A percentile compares a stretch with the other conserved stretches of the same genome.
These are phyloP conservation scores for Cyclotella choctawhatcheeana DNA, from an alignment of 108 stramenopile genomes.

Conservation along the genomic window DNA sequence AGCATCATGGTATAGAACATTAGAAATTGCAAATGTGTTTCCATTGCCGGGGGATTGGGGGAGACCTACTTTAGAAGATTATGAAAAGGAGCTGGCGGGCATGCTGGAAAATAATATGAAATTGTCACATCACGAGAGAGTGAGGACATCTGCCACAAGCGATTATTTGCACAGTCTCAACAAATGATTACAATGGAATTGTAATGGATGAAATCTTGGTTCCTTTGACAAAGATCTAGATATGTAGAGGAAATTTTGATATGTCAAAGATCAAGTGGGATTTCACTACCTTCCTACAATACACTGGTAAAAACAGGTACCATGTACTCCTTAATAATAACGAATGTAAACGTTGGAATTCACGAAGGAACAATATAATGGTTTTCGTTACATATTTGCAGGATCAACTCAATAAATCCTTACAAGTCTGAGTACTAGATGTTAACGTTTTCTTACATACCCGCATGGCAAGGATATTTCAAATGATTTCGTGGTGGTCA, in stretches of 20 bases:
- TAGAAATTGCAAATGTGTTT: conserved; percentile 72
- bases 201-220: neutral
- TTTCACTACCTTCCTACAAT: too few relatives aligned
- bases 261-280: too few relatives aligned
- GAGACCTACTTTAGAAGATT: conserved; percentile 46
- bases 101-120: conserved; percentile 44
- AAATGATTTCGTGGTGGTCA: conserved; percentile 6
- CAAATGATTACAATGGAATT: too few relatives aligned
- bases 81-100: conserved; percentile 42
- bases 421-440: too few relatives aligned
- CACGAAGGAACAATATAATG: too few relatives aligned
- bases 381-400: too few relatives aligned
- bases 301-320: neutral
- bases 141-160: neutral
- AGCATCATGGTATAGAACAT: conserved; percentile 90
- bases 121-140: too few relatives aligned
- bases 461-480: too few relatives aligned
- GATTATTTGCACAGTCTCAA: conserved; percentile 12
- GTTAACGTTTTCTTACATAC: too few relatives aligned
- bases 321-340: neutral
- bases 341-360: neutral
- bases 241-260: neutral
- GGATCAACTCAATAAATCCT: too few relatives aligned
- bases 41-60: conserved; percentile 80
- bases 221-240: neutral